A percentile compares a stretch with the other conserved stretches of the same genome.
phyloP scores from a whole-genome alignment of 2,329 filamentous ascomycete genomes.

The Pseudogymnoascus sp. region DNA sequence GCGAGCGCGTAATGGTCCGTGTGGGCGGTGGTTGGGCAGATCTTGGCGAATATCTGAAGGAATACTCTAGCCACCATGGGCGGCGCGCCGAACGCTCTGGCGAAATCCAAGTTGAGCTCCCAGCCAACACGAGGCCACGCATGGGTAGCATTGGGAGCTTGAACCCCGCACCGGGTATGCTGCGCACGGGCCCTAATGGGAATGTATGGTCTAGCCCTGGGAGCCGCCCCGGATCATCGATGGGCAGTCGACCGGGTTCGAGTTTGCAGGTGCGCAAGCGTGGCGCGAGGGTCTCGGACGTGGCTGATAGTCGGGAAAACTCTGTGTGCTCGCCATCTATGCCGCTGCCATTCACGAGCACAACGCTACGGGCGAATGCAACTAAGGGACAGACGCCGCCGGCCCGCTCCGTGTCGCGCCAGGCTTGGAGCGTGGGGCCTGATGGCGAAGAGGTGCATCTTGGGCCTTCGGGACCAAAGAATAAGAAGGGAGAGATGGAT shows the following conservation, averaged over 20 bases:
- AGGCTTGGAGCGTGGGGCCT: constrained; percentile 29
- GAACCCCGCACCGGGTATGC: constrained; percentile 19
- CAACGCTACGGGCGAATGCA: constrained; percentile 3
- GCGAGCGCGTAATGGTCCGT: constrained; percentile 93
- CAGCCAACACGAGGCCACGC: constrained; percentile 21
- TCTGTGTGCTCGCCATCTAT: constrained; percentile 19
- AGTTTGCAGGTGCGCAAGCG: constrained; percentile 23
- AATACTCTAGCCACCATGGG: constrained; percentile 87
- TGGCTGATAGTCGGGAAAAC: not conserved
- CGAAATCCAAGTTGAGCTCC: constrained; percentile 47
- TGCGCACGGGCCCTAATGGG: constrained; percentile 7
- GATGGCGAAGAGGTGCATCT: constrained; percentile 50
- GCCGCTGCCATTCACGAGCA: constrained; percentile 14
- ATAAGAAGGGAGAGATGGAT: constrained; percentile 56
- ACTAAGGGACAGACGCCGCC: constrained; percentile 14
- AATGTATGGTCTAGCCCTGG: constrained; percentile 33
- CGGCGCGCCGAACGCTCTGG: constrained; percentile 55
- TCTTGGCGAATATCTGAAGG: constrained; percentile 84
- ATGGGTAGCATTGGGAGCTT: constrained; percentile 10
- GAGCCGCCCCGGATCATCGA: constrained; percentile 20
- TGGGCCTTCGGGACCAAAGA: constrained; percentile 62
- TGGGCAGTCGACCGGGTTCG: constrained; percentile 21
- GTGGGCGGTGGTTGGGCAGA: constrained; percentile 98
- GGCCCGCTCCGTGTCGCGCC: constrained; percentile 13
- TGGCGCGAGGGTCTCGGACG: constrained; percentile 18